Percentiles rank a stretch among this genome's conserved stretches.
phyloP scores from a whole-genome alignment of 352 stramenopile species.

The Globisporangium recalcitrans region DNA sequence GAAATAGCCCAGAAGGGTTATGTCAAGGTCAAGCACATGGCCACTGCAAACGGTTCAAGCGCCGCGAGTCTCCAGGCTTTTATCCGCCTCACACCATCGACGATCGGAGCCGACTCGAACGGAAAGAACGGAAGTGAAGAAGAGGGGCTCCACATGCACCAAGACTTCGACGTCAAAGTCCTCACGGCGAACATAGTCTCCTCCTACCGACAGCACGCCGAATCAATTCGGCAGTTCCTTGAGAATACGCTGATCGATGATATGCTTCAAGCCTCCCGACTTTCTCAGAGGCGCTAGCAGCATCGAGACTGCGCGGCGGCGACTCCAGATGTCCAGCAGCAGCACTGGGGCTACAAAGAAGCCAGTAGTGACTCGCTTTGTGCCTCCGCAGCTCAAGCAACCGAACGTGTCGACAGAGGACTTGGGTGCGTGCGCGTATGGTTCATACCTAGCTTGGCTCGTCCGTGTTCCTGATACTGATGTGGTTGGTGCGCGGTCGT shows the following conservation, averaged over 20 bases:
- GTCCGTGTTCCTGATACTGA: not conserved
- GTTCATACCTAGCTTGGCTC: not conserved
- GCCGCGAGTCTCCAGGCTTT: conserved; percentile 21
- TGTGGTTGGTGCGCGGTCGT: too few relatives aligned
- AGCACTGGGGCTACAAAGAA: conserved; percentile 23
- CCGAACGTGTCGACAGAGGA: conserved; percentile 75
- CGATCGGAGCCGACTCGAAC: conserved; percentile 5
- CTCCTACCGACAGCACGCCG: conserved; percentile 24
- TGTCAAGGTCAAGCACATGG: not conserved
- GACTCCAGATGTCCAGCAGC: not conserved
- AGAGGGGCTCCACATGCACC: not conserved
- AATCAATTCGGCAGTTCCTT: conserved; percentile 29
- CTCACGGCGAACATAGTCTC: conserved; percentile 21
- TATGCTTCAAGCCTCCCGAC: conserved; percentile 2
- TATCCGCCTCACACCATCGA: conserved; percentile 21
- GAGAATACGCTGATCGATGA: conserved; percentile 27
- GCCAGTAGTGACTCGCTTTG: conserved; percentile 27
- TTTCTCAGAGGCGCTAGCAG: not conserved
- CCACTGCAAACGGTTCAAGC: not conserved
- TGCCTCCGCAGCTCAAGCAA: conserved; percentile 54
- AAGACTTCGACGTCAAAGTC: not conserved
- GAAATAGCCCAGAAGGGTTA: conserved; percentile 5
- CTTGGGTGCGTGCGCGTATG: conserved; percentile 25
- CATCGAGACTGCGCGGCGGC: not conserved
- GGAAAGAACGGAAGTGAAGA: not conserved